Base-by-base conservation (phyloP, 169 alveolate genomes). In the Babesia divergens region DNA sequence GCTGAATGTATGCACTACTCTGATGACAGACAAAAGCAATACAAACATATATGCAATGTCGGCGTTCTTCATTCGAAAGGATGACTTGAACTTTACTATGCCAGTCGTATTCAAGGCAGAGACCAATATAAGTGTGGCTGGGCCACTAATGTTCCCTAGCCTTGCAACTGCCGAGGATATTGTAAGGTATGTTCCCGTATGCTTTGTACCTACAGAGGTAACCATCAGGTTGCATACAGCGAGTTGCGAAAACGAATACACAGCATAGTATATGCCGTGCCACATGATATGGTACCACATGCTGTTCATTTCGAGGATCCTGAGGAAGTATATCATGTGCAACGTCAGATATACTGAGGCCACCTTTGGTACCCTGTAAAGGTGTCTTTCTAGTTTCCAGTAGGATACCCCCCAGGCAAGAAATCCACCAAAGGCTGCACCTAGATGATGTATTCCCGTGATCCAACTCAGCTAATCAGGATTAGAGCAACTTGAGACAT, bases 391-490 rank as follows among this genome's bases (percentile, higher is more conserved):
- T 49, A 75, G 62, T 14, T 55, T 26, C 34, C 40, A 58, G 54
- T 75, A 75, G 31, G 85, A 52, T 8, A 68, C 60, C 34, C 29
- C 65, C 55, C 55, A 75, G 31, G 69, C 69, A 14, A 56, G 37
- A 20, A 75, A 32, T 29, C 85, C 85, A 18, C 81, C 85, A 50
- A 64, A 32, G 0, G 85, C 70, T 3, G 85, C 77, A 29, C 85
- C 85, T 18, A 75, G 42, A 35, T 75, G 85, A 22, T 75, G 77
- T 18, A 75, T 43, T 3, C 81, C 85, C 28, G 71, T 47, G 0
- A 75, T 64, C 49, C 71, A 42, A 20, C 81, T 65, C 14, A 75
- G 20, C 85, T 75, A 53, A 18, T 22, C 9, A 8, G 42, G 13
- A n/a, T 18, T 38, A n/a, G 11, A 5, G 34, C 13, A 16, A 26